These are phyloP conservation scores for Lignosus rhinocerotis DNA, from an alignment of 1,284 basidiomycete species.

Conservation along the genomic window DNA sequence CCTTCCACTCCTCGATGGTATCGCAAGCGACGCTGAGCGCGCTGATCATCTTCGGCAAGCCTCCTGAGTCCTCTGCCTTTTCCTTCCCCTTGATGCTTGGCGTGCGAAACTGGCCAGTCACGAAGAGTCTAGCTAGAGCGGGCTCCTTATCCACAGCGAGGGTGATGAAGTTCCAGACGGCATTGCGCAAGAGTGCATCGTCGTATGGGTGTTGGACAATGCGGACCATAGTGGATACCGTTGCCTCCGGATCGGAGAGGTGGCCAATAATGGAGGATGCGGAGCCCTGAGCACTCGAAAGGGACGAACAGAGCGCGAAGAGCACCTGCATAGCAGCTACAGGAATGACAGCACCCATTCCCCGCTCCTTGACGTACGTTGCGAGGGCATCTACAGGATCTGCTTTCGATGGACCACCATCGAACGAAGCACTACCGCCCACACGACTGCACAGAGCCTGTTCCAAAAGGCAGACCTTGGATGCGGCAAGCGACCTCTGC, in stretches of 20 bases:
- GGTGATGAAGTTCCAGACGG: constrained; percentile 84
- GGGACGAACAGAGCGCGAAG: constrained; percentile 63
- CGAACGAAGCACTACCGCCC: constrained; percentile 49
- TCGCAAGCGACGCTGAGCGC: constrained; percentile 68
- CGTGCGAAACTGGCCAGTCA: constrained; percentile 67
- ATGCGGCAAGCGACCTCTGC: constrained; percentile 40
- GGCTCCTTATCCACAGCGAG: constrained; percentile 86
- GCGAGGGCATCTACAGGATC: constrained; percentile 76
- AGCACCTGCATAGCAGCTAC: constrained; percentile 67
- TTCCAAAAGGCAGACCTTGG: constrained; percentile 67
- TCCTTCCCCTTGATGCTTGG: constrained; percentile 45
- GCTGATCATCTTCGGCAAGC: constrained; percentile 41
- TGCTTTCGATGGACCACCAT: constrained; percentile 45
- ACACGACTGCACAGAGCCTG: constrained; percentile 69
- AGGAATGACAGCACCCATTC: constrained; percentile 57
- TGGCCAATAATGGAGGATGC: constrained; percentile 73
- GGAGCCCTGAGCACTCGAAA: constrained; percentile 58
- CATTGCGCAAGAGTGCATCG: constrained; percentile 65
- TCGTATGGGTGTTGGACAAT: constrained; percentile 74
- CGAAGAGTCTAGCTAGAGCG: constrained; percentile 81
- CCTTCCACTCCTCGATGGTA: constrained; percentile 68
- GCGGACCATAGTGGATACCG: constrained; percentile 59
- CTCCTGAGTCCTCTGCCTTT: constrained; percentile 30
- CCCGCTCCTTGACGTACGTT: constrained; percentile 61
- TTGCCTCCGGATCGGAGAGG: constrained; percentile 69